Conservation (phyloP, 306 rosid species). For the Cicer bijugum region DNA sequence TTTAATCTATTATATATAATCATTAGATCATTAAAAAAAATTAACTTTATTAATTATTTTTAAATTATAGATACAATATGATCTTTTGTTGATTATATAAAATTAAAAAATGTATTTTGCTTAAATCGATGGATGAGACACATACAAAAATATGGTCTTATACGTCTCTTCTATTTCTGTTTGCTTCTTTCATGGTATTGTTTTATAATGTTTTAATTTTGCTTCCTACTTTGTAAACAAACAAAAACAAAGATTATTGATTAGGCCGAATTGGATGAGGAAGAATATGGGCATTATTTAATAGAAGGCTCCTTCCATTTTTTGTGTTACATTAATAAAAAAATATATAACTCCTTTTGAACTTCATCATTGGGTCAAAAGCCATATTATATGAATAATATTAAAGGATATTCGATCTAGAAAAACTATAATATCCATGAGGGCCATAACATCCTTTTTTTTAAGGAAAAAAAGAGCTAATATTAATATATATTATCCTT, state of each 20-base stretch:
- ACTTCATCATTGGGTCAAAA: slow-evolving; percentile 45
- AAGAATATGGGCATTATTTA: slow-evolving; percentile 10
- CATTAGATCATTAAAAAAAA: too few relatives aligned
- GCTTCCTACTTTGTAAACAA: background rate
- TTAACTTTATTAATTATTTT: too few relatives aligned
- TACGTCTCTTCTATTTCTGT: background rate
- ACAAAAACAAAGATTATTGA: background rate
- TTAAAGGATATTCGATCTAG: background rate
- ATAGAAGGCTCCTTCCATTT: background rate
- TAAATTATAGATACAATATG: too few relatives aligned
- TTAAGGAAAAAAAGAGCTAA: background rate
- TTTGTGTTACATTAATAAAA: background rate
- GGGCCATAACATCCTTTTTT: slow-evolving; percentile 29
- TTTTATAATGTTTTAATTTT: slow-evolving; percentile 4
- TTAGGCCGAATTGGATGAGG: background rate
- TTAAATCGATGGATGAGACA: too few relatives aligned
- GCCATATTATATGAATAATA: background rate
- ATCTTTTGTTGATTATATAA: too few relatives aligned
- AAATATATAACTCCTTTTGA: background rate
- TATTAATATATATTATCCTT: slow-evolving; percentile 3
- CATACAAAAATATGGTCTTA: background rate
- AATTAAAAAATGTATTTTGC: too few relatives aligned
- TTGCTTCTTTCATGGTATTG: background rate
- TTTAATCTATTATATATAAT: too few relatives aligned
- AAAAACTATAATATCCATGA: slow-evolving; percentile 40